Evolutionary conservation across 1,284 basidiomycete species (phyloP).

Genomic region (Melampsora larici-populina): DNA sequence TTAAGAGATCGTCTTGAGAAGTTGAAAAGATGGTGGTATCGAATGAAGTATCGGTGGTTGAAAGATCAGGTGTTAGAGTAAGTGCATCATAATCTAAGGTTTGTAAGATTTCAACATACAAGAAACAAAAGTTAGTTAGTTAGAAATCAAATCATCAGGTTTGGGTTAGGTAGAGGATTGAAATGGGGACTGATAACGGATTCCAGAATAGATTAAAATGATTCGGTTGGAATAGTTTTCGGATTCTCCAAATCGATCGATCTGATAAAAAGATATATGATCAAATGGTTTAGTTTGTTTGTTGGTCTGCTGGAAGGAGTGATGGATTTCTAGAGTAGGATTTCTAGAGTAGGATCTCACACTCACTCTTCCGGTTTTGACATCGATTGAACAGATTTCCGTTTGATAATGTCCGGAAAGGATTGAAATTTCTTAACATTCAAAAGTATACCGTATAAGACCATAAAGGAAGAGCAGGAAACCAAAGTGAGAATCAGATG

Average conservation of each 20-base stretch:
- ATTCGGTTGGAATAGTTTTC: slow-evolving; percentile 56
- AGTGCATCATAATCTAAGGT: slow-evolving; percentile 83
- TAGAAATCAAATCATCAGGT: too few species aligned
- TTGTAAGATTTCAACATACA: too few species aligned
- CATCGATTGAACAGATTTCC: slow-evolving; percentile 84
- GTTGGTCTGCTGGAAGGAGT: too few species aligned
- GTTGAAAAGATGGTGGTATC: slow-evolving; percentile 79
- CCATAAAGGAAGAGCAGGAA: too few species aligned
- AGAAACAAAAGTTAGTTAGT: too few species aligned
- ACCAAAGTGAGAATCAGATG: too few species aligned
- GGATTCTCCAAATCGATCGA: slow-evolving; percentile 29
- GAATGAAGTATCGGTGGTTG: slow-evolving; percentile 56
- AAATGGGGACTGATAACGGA: slow-evolving; percentile 57
- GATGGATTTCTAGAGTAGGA: not conserved
- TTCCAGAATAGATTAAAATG: slow-evolving; percentile 82
- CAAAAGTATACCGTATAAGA: not conserved
- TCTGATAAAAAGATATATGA: not conserved
- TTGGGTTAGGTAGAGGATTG: too few species aligned
- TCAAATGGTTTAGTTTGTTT: not conserved
- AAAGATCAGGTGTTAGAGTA: slow-evolving; percentile 70
- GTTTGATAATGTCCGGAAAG: slow-evolving; percentile 56
- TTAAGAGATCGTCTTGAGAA: slow-evolving; percentile 57
- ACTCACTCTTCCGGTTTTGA: slow-evolving; percentile 76
- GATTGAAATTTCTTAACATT: slow-evolving; percentile 4
- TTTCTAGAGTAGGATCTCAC: not conserved